These are phyloP conservation scores for Xerocomellus dryophilus DNA, from an alignment of 768 basidiomycete genomes.

Conservation along the genomic window DNA sequence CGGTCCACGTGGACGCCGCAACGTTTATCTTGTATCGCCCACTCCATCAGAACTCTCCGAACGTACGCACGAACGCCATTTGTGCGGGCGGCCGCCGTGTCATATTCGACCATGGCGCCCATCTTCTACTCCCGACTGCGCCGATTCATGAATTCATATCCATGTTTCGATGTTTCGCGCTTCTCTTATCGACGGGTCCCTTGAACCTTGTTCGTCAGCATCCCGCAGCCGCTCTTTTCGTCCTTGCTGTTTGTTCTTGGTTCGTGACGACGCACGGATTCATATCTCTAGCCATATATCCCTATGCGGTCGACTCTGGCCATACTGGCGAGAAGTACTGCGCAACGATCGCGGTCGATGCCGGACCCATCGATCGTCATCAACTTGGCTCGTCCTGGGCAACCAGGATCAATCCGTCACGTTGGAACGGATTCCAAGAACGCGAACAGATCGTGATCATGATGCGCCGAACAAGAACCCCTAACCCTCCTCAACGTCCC, in stretches of 20 bases:
- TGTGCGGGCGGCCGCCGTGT: conserved; percentile 6
- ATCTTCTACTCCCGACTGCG: conserved; percentile 15
- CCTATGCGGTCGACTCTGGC: conserved; percentile 11
- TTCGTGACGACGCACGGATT: background rate
- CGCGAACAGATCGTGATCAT: background rate
- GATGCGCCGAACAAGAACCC: background rate
- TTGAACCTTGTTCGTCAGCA: conserved; percentile 3
- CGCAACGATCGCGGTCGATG: conserved; percentile 18
- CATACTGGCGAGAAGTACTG: conserved; percentile 3
- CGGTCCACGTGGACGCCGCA: conserved; percentile 12
- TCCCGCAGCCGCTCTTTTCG: background rate
- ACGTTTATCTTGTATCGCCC: background rate
- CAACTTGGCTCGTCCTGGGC: background rate
- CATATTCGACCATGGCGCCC: conserved; percentile 13
- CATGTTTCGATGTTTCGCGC: background rate
- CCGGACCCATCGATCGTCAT: conserved; percentile 5
- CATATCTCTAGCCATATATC: conserved; percentile 15
- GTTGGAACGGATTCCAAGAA: background rate
- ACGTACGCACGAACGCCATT: conserved; percentile 3
- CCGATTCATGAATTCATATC: conserved; percentile 16
- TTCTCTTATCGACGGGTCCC: background rate
- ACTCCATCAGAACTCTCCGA: conserved; percentile 1
- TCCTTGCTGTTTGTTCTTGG: background rate
- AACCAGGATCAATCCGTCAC: background rate
- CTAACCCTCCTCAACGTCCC: background rate